Percentiles rank a stretch among this genome's conserved stretches.
phyloP scores from a whole-genome alignment of 768 basidiomycete species.

The Boletus huronensis region DNA sequence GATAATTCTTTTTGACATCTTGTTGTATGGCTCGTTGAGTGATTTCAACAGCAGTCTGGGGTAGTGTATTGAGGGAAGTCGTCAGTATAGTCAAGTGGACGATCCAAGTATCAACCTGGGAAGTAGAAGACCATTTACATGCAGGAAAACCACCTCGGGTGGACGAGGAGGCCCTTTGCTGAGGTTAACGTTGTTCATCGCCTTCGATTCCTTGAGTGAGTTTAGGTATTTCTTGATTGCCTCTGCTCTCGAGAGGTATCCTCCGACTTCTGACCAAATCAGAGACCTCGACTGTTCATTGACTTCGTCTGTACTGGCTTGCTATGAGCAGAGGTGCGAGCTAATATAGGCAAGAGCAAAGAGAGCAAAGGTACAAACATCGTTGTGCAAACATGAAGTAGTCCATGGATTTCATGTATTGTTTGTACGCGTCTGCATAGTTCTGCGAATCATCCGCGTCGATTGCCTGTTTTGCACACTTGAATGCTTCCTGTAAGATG shows the following conservation, averaged over 20 bases:
- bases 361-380: conserved; percentile 45
- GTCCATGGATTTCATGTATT: conserved; percentile 89
- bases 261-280: conserved; percentile 80
- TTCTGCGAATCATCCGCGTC: conserved; percentile 87
- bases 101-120: neutral
- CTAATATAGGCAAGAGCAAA: neutral
- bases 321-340: conserved; percentile 1
- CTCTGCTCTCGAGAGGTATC: conserved; percentile 89
- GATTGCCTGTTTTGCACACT: conserved; percentile 84
- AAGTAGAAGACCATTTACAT: neutral
- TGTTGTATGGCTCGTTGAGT: conserved; percentile 87
- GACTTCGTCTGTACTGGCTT: conserved; percentile 55
- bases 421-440: conserved; percentile 90
- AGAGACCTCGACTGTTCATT: conserved; percentile 84
- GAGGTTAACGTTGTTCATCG: neutral
- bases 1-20: conserved; percentile 86
- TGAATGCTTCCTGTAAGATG: conserved; percentile 62
- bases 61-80: neutral
- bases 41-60: conserved; percentile 75
- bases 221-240: conserved; percentile 77
- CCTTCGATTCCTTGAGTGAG: neutral
- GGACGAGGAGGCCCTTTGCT: conserved; percentile 6
- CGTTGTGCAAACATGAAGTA: conserved; percentile 97
- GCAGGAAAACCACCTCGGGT: conserved; percentile 17
- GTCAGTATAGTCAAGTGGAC: neutral